These are phyloP conservation scores for Nitzschia sp. DNA, from an alignment of 108 stramenopile genomes.

Conservation along the genomic window DNA sequence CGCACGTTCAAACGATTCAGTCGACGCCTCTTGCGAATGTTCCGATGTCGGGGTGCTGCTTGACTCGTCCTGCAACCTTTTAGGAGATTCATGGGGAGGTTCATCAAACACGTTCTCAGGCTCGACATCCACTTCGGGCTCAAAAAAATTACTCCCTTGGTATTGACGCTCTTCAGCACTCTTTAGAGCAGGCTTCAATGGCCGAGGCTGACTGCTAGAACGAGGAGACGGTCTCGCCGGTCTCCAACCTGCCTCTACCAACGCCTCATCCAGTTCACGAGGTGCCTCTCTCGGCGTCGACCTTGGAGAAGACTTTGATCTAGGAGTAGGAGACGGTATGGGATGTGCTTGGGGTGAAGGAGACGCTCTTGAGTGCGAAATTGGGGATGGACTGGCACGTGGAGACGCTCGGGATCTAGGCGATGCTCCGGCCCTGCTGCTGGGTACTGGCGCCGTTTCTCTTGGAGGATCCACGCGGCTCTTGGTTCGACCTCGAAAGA, in stretches of 20 bases:
- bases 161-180: slow-evolving; percentile 12
- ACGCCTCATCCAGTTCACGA: too few relatives aligned
- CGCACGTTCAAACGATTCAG: background rate
- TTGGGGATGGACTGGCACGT: background rate
- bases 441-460: background rate
- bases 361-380: background rate
- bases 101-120: too few relatives aligned
- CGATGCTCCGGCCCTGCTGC: background rate
- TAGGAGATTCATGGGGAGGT: too few relatives aligned
- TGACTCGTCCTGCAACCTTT: background rate
- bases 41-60: background rate
- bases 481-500: slow-evolving; percentile 31
- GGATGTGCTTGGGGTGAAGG: background rate
- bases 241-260: too few relatives aligned
- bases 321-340: background rate
- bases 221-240: background rate
- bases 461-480: background rate
- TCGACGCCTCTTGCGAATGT: too few relatives aligned
- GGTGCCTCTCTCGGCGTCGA: too few relatives aligned
- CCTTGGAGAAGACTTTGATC: background rate
- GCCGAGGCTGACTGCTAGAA: background rate
- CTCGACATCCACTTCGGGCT: too few relatives aligned
- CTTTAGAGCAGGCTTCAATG: slow-evolving; percentile 19
- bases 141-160: too few relatives aligned
- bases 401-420: slow-evolving; percentile 8